These are phyloP conservation scores for Hawksworthiomyces lignivorus DNA, from an alignment of 2,329 filamentous ascomycete genomes.

Conservation along the genomic window DNA sequence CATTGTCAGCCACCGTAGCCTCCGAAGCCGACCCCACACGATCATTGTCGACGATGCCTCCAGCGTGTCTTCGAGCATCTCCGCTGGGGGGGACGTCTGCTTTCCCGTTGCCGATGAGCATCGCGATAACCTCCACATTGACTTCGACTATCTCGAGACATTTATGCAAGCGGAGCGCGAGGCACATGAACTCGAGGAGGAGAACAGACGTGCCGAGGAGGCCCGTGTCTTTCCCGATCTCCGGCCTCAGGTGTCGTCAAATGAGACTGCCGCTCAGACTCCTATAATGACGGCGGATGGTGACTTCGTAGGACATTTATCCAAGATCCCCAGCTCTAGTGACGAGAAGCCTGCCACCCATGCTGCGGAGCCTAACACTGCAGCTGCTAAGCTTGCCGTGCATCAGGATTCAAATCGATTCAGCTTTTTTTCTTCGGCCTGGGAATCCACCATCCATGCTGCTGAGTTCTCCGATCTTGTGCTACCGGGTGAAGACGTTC, in stretches of 20 bases:
- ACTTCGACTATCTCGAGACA: conserved; percentile 90
- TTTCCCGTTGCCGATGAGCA: conserved; percentile 69
- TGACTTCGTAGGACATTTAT: conserved; percentile 48
- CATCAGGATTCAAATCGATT: conserved; percentile 67
- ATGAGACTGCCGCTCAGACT: conserved; percentile 19
- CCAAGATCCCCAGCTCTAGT: conserved; percentile 30
- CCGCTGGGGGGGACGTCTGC: conserved; percentile 80
- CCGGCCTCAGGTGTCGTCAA: conserved; percentile 32
- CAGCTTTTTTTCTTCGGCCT: conserved; percentile 93
- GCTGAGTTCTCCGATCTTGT: conserved; percentile 81
- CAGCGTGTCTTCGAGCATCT: conserved; percentile 57
- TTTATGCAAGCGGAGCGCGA: conserved; percentile 64
- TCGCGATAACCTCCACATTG: conserved; percentile 68
- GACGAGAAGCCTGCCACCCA: conserved; percentile 40
- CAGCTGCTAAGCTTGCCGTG: conserved; percentile 18
- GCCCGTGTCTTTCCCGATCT: conserved; percentile 54
- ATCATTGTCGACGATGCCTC: conserved; percentile 47
- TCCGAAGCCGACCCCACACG: conserved; percentile 49
- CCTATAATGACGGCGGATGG: conserved; percentile 46
- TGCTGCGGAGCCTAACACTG: conserved; percentile 21
- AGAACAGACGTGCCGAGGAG: conserved; percentile 42
- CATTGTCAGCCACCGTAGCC: conserved; percentile 48
- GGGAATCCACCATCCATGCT: conserved; percentile 88
- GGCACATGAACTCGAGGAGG: conserved; percentile 38
- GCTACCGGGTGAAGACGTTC: conserved; percentile 81